Base-by-base conservation (phyloP, 805 yeast species). In the Spathaspora sp. region DNA sequence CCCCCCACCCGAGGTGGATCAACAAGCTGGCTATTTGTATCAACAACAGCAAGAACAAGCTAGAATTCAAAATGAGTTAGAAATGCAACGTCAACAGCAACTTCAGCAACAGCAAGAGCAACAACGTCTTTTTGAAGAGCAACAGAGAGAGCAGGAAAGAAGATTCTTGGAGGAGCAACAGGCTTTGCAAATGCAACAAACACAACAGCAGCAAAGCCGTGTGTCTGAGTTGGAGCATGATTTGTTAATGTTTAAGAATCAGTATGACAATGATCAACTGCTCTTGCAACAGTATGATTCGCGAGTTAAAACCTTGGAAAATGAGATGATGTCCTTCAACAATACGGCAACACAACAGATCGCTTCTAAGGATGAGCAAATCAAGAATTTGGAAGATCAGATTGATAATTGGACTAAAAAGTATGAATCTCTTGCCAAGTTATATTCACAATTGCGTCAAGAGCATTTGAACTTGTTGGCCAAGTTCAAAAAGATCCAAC, bases 361-460 rank as follows among this genome's bases (percentile, higher is more conserved):
- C 40, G 82, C 82, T 1, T 78, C 91, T 5, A 89, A 87, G 60
- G 90, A 88, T 58, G 94, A 89, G 55, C 85, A 86, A 60, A 70
- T 88, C 46, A 77, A 50, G 49, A 76, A 79, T 49, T 65, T 89
- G 45, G 90, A 86, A 60, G 92, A 88, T 49, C 96, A 91, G 67
- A 77, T 87, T 42, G 73, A 67, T 26, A 79, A 81, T 54, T 92
- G 97, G 96, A 83, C 88, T 55, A 81, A 81, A 49, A 92, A 92
- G 71, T 92, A 92, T 68, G 97, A 91, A 63, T 79, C 94, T 0
- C 76, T 92, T 55, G 97, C 97, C 5, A 89, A 89, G 62, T 75
- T 92, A 57, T 92, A 92, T 67, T 85, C 96, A 1, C 97, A 91
- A 69, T 75, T 92, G 59, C 86, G 97, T 63, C 96, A 89, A 68